A percentile compares a stretch with the other conserved stretches of the same genome.
Conservation (phyloP, 345 rosid genomes). For the Corymbia maculata region DNA sequence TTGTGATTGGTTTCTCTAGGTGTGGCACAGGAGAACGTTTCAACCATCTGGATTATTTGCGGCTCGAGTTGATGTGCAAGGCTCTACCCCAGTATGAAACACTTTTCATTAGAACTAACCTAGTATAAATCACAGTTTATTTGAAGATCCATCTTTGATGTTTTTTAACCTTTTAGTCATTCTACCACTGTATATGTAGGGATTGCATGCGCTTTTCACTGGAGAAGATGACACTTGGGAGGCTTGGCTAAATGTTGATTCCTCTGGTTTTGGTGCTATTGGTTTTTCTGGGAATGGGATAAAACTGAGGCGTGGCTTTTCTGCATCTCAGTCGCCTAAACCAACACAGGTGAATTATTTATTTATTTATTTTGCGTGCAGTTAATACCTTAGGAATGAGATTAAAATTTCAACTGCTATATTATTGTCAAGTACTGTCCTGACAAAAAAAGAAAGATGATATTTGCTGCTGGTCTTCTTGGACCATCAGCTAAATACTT, state of each 20-base stretch:
- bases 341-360: slow-evolving; percentile 54
- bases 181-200: slow-evolving; percentile 30
- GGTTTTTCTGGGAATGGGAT: slow-evolving; percentile 61
- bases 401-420: neutral
- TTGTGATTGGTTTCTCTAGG: slow-evolving; percentile 35
- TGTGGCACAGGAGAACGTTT: slow-evolving; percentile 94
- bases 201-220: slow-evolving; percentile 85
- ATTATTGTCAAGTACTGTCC: neutral
- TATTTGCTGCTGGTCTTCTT: neutral
- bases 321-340: slow-evolving; percentile 55
- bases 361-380: neutral
- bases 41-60: slow-evolving; percentile 95
- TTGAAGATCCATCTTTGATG: neutral
- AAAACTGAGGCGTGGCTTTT: slow-evolving; percentile 89
- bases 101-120: neutral
- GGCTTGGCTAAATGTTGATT: slow-evolving; percentile 85
- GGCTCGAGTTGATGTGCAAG: slow-evolving; percentile 90
- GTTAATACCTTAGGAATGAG: neutral
- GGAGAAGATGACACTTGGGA: slow-evolving; percentile 98
- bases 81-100: slow-evolving; percentile 59
- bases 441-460: neutral
- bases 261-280: slow-evolving; percentile 60
- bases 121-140: neutral
- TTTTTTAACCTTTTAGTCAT: neutral
- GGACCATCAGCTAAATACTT: neutral